A percentile compares a stretch with the other conserved stretches of the same genome.
These are phyloP conservation scores for Hypoxylon sp. DNA, from an alignment of 2,329 filamentous ascomycete species.

Conservation along the genomic window DNA sequence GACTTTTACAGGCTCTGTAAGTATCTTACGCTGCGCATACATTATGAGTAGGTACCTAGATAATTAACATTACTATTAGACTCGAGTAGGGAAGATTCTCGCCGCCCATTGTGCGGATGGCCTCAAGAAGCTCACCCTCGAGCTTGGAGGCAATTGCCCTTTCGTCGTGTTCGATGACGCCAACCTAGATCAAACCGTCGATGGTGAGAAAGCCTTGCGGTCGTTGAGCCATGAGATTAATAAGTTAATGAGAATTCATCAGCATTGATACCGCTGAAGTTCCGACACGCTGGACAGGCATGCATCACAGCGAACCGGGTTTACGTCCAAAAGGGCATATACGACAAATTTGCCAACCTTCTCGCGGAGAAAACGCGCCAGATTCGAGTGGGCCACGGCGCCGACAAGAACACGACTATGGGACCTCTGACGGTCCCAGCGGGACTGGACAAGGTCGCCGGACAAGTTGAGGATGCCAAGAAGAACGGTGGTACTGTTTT, in stretches of 20 bases:
- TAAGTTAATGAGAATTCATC: neutral
- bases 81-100: slow-evolving; percentile 77
- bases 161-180: slow-evolving; percentile 79
- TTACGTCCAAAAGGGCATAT: slow-evolving; percentile 74
- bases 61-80: slow-evolving; percentile 59
- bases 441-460: slow-evolving; percentile 69
- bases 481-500: slow-evolving; percentile 73
- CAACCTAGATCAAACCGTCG: slow-evolving; percentile 73
- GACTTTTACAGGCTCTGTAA: slow-evolving; percentile 77
- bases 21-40: neutral
- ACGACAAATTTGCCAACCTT: slow-evolving; percentile 71
- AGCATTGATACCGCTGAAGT: slow-evolving; percentile 57
- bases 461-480: slow-evolving; percentile 75
- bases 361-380: slow-evolving; percentile 67
- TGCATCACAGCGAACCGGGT: slow-evolving; percentile 77
- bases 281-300: slow-evolving; percentile 72
- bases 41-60: no score
- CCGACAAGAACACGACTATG: slow-evolving; percentile 70
- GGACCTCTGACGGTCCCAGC: slow-evolving; percentile 72
- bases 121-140: slow-evolving; percentile 78
- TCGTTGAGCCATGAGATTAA: neutral
- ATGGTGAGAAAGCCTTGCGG: slow-evolving; percentile 52
- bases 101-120: slow-evolving; percentile 73
- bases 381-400: slow-evolving; percentile 74
- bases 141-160: slow-evolving; percentile 80